Conservation (phyloP, 768 basidiomycete genomes). For the Hericium rajendrae region DNA sequence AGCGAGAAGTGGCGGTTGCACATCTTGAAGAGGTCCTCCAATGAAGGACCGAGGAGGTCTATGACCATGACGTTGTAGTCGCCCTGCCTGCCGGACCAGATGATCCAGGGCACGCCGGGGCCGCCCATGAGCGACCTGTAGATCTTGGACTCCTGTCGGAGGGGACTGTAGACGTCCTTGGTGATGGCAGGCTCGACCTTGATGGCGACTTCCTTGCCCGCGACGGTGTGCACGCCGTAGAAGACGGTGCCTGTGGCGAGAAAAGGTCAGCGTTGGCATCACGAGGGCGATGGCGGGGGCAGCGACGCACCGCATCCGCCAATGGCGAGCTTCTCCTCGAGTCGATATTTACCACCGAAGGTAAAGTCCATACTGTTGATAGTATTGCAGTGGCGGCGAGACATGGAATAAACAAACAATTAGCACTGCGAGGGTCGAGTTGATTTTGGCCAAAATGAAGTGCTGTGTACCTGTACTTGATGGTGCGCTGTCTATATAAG, state of each 20-base stretch:
- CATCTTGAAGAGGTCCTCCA: constrained; percentile 81
- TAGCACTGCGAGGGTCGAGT: background rate
- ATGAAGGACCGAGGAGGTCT: constrained; percentile 85
- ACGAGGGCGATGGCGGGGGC: background rate
- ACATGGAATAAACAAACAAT: background rate
- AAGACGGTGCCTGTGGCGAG: constrained; percentile 54
- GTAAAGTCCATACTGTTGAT: constrained; percentile 25
- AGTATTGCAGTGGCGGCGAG: background rate
- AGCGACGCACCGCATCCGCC: constrained; percentile 60
- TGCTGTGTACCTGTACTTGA: no score
- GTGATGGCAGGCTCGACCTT: constrained; percentile 64
- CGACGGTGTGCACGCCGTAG: constrained; percentile 68
- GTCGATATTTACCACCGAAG: constrained; percentile 69
- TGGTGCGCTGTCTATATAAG: no score
- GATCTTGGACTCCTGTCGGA: constrained; percentile 84
- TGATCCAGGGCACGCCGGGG: constrained; percentile 83
- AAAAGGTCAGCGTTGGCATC: background rate
- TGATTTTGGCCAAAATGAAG: background rate
- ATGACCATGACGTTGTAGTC: constrained; percentile 98
- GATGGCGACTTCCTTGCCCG: constrained; percentile 78
- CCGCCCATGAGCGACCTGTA: constrained; percentile 89
- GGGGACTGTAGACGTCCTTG: constrained; percentile 39
- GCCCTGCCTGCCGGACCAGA: constrained; percentile 86
- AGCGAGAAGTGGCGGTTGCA: constrained; percentile 89
- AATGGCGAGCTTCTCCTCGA: constrained; percentile 73